Base-by-base conservation (phyloP, 2,329 filamentous ascomycete species). In the Berkeleyomyces basicola region DNA sequence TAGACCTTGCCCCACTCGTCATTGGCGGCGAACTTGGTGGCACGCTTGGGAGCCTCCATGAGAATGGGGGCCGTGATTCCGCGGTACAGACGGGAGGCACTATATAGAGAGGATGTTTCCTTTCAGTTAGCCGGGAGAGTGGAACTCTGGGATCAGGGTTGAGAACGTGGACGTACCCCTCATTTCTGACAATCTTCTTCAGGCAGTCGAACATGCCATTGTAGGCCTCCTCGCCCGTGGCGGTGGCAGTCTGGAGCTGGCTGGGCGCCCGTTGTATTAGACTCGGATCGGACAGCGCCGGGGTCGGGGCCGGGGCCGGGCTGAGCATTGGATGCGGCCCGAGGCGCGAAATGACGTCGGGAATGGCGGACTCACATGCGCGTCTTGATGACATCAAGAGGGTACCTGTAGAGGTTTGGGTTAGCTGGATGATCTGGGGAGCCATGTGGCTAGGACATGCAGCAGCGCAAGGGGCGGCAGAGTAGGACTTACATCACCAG, bases 181-280 rank as follows among this genome's bases (percentile, higher is more conserved):
- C 93, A 73, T 95, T 86, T 76, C 83, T 87, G 74, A 99, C 83
- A 71, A 99, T 99, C 83, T 99, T 99, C 72, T 83, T 81, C 80
- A 99, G 95, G 80, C 92, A 97, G 76, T 99, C 93, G 65, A 96
- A 72, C 90, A 97, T 99, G 80, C 93, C 90, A 78, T 83, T 96
- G 82, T 99, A 97, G 69, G 82, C 79, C 70, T 97, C 93, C 67
- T 85, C 85, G 65, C 90, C 89, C 31, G 79, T 77, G 51, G 79
- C 82, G 68, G 78, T 81, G 70, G 86, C 86, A 61, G 87, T 87
- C 77, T 96, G 91, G 63, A 96, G 80, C 76, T 96, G 91, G 73
- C 88, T 96, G 70, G 66, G 36, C 4, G 53, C n/a, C 46, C 5
- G 43, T 4, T 53, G 39, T 58, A 43, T 63, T 60, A 65, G 59